Base-by-base conservation (phyloP, 257 asterid species). In the Paraleonurus japonicus region DNA sequence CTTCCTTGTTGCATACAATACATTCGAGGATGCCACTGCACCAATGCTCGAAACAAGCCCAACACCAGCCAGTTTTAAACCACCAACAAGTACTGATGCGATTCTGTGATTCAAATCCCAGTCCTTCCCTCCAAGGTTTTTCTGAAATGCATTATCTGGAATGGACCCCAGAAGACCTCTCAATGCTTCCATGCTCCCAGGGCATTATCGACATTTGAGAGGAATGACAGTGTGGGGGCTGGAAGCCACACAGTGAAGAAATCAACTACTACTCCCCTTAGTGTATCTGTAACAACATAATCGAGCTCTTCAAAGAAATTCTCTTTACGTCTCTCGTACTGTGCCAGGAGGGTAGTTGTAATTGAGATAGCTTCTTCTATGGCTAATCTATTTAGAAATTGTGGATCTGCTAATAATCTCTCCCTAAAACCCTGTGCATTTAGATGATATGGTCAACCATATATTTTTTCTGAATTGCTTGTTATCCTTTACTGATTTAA, bases 221-320 rank as follows among this genome's bases (percentile, higher is more conserved):
- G 88, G 85, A 93, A 93, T 13, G 99, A 86, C 41, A 88, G 37
- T 0, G 97, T 94, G 67, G 99, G 99, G 24, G 97, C 99, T 15
- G 97, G 99, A 78, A 94, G 95, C 99, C 99, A 94, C 59, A 91
- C 99, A 4, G 99, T 94, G 77, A 91, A 94, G 78, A 94, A 91
- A 75, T 94, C 99, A 10, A 94, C 99, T 43, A 94, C 95, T 57
- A 79, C 62, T 57, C 97, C 99, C 72, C 99, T 82, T 65, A 82
- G 45, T 7, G 96, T 81, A 60, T 94, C 99, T 3, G 99, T 94
- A 47, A 83, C 67, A 55, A 94, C 96, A 58, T 94, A 94, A 82
- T 94, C 99, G 55, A 91, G 82, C 86, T 94, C 99, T 75, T 90
- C 86, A 54, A 94, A 73, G 81, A 91, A 91, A 28, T 78, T 91